A percentile compares a stretch with the other conserved stretches of the same genome.
Conservation (phyloP, 345 rosid species). For the Trapa incisa region DNA sequence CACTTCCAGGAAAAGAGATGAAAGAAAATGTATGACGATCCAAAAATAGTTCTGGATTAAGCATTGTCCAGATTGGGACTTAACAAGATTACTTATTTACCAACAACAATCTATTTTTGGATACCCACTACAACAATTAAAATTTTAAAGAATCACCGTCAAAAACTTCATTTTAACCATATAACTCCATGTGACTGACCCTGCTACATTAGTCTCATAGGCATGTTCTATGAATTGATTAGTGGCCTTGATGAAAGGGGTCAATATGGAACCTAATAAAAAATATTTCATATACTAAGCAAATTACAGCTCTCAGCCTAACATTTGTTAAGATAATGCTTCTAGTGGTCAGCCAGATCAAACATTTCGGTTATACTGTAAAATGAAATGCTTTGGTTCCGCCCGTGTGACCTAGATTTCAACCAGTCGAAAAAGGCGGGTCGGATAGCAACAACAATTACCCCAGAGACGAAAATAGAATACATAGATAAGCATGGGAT, state of each 20-base stretch:
- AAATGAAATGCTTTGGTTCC: neutral
- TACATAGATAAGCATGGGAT: neutral
- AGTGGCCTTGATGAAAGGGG: neutral
- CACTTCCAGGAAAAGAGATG: neutral
- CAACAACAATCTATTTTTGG: neutral
- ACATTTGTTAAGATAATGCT: neutral
- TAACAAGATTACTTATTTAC: neutral
- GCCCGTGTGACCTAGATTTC: neutral
- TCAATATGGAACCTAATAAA: neutral
- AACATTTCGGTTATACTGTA: neutral
- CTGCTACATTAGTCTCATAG: too few relatives aligned
- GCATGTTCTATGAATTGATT: too few relatives aligned
- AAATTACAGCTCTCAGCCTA: neutral
- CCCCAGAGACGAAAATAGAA: neutral
- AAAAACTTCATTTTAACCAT: neutral
- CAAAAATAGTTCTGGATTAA: neutral
- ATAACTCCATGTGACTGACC: neutral
- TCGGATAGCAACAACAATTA: neutral
- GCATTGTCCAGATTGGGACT: neutral
- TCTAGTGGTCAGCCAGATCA: neutral
- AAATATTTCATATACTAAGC: neutral
- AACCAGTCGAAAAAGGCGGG: neutral
- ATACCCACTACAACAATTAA: too few relatives aligned
- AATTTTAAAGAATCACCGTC: too few relatives aligned
- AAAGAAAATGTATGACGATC: neutral